Percentiles rank a stretch among this genome's conserved stretches.
phyloP scores from a whole-genome alignment of 257 asterid genomes.

The Solanum chiquidenum region DNA sequence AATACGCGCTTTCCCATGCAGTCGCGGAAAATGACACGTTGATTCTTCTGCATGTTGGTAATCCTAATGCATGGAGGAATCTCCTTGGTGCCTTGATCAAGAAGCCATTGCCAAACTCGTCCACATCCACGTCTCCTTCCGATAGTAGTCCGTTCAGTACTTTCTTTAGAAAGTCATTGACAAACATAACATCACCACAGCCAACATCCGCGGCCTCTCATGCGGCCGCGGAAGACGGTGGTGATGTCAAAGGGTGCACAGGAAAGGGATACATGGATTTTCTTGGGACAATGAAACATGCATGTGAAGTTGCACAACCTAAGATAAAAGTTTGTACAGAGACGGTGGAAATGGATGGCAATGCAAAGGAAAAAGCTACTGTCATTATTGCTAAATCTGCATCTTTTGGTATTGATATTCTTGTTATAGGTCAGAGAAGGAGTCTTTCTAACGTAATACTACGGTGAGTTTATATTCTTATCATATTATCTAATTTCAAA shows the following conservation, averaged over 20 bases:
- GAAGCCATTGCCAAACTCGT: constrained; percentile 9
- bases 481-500: not conserved
- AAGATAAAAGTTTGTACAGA: constrained; percentile 32
- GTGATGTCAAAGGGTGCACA: not conserved
- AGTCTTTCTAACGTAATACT: constrained; percentile 49
- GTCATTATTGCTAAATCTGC: constrained; percentile 34
- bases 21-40: constrained; percentile 39
- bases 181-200: not conserved
- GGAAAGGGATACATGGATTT: constrained; percentile 33
- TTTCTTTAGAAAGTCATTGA: not conserved
- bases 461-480: constrained; percentile 24
- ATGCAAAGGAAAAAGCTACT: constrained; percentile 55
- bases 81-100: constrained; percentile 37
- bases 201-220: not conserved
- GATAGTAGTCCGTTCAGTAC: not conserved
- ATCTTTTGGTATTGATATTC: constrained; percentile 33
- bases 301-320: constrained; percentile 31
- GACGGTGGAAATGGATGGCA: constrained; percentile 42
- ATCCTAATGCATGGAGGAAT: constrained; percentile 40
- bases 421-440: constrained; percentile 54
- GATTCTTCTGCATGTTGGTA: constrained; percentile 46
- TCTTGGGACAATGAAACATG: constrained; percentile 46
- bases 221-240: not conserved
- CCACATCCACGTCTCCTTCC: not conserved
- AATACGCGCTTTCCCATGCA: constrained; percentile 58